These are phyloP conservation scores for Stephania japonica DNA, from an alignment of 164 flowering plant genomes.

Conservation along the genomic window DNA sequence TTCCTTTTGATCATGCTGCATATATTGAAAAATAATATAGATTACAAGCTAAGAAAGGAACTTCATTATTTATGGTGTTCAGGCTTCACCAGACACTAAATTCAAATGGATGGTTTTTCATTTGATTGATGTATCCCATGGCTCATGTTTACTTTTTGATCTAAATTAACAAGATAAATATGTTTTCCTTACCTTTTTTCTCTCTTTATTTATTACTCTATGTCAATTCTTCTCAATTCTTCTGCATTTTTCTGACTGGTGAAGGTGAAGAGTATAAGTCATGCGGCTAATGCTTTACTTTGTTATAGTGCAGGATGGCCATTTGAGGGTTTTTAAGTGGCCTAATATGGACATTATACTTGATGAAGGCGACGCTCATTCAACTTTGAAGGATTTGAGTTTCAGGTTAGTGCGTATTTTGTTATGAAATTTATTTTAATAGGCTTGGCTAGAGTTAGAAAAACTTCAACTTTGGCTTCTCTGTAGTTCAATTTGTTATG, in stretches of 20 bases:
- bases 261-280: background rate
- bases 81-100: background rate
- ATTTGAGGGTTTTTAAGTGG: slow-evolving; percentile 87
- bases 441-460: background rate
- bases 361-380: slow-evolving; percentile 54
- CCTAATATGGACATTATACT: slow-evolving; percentile 73
- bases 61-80: background rate
- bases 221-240: background rate
- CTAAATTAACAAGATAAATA: background rate
- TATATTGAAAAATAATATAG: background rate
- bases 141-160: background rate
- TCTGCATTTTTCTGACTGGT: background rate
- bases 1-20: background rate
- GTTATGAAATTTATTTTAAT: background rate
- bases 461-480: background rate
- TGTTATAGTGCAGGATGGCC: slow-evolving; percentile 85
- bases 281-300: slow-evolving; percentile 17
- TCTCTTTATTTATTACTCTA: background rate
- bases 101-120: background rate
- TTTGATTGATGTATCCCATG: background rate
- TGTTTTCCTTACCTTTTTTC: background rate
- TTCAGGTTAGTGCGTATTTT: slow-evolving; percentile 58
- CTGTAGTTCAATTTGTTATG: slow-evolving; percentile 6
- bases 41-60: background rate
- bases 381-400: slow-evolving; percentile 70